Evolutionary conservation across 352 stramenopile genomes (phyloP), one percentile per base, ranked within the genome.

Genomic region (Globisporangium megalacanthum): DNA sequence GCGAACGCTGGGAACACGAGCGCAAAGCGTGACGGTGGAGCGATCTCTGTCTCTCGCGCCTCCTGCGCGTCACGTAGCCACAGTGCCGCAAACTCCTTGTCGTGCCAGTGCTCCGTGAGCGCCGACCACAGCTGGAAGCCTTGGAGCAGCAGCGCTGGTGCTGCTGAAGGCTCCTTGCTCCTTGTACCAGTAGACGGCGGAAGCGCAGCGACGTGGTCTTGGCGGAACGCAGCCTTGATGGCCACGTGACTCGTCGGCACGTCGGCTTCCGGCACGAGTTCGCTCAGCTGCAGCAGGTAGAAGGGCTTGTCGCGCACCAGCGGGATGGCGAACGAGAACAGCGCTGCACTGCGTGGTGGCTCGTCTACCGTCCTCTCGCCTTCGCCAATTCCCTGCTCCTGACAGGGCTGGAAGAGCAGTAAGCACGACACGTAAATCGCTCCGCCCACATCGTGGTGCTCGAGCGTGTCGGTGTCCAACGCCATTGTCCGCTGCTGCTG

Each of bases 51-150:
- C 35, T 49, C 29, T 1, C 51, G 54, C 19, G 19, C 7, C 47
- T 47, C 29, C 39, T 57, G 56, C 11, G 8, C 10, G 1, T 58
- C 58, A 37, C 37, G 36, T 17, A 61, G 51, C 70, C 68, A 76
- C 33, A 75, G 55, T 9, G 22, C n/a, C 25, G 64, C 63, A 42
- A 81, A 81, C 19, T 59, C 49, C 22, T 57, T 54, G 15, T 71
- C 66, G 9, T 59, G 61, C 22, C 60, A 61, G 31, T 84, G 66
- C 15, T 65, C 51, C 33, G 64, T 54, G 13, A 84, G 36, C 35
- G 68, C 61, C 46, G 69, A 59, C 74, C 72, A 84, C 58, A 70
- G 72, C 41, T 72, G 72, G 4, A 68, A 68, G 13, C 68, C 70
- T 56, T 56, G 53, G 48, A 71, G 70, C 14, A 65, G 37, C 20